Percentiles rank a stretch among this genome's conserved stretches.
Evolutionary conservation across 139 green algal species (phyloP).

Genomic region (Closterium sp.): DNA sequence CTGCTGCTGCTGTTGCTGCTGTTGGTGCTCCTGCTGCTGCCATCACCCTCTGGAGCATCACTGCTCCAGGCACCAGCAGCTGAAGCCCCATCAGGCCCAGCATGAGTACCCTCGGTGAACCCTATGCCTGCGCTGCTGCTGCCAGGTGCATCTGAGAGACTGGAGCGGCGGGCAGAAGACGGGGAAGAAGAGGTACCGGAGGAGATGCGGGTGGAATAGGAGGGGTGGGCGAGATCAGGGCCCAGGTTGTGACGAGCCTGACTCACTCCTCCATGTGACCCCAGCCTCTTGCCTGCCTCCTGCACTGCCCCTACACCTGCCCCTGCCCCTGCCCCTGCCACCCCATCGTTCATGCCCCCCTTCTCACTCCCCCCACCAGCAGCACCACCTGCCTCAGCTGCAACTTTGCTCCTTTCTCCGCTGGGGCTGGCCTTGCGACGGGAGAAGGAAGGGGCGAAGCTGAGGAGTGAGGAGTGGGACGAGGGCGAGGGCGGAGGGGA

Average conservation of each 20-base stretch:
- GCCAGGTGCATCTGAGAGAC: neutral
- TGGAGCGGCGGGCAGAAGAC: neutral
- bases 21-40: neutral
- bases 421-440: neutral
- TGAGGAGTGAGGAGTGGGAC: neutral
- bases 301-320: neutral
- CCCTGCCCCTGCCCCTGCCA: conserved; percentile 11
- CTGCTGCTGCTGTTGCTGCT: neutral
- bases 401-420: neutral
- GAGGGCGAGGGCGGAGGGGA: neutral
- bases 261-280: conserved; percentile 9
- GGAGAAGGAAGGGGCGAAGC: neutral
- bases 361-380: neutral
- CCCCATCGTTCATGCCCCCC: neutral
- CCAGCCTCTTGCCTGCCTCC: conserved; percentile 20
- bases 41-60: neutral
- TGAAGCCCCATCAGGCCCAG: neutral
- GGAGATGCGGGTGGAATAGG: neutral
- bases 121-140: neutral
- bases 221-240: conserved; percentile 15
- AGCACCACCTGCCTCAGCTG: neutral
- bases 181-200: neutral
- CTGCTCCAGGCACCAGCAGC: conserved; percentile 1
- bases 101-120: neutral
- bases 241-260: conserved; percentile 21